Evolutionary conservation across 495 filamentous ascomycete species (phyloP).

Genomic region (Penicillium subrubescens): DNA sequence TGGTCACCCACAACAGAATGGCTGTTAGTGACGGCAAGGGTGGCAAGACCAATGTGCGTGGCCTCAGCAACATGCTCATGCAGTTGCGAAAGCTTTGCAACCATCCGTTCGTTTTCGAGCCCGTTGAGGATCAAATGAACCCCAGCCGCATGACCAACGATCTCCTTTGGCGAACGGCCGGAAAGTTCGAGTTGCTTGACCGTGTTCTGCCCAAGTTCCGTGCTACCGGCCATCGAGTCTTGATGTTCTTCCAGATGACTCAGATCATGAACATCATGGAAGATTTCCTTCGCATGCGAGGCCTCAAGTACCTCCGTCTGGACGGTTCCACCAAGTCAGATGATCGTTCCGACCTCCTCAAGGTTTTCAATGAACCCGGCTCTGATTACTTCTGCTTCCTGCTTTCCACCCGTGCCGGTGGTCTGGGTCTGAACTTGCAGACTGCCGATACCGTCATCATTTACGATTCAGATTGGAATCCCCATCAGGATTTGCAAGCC

Average conservation of each 20-base stretch:
- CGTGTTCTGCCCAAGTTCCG: conserved; percentile 91
- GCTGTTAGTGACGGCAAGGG: conserved; percentile 93
- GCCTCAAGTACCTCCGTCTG: conserved; percentile 82
- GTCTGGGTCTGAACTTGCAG: conserved; percentile 93
- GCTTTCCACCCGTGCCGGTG: conserved; percentile 97
- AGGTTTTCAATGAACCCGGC: conserved; percentile 81
- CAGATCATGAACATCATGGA: conserved; percentile 99
- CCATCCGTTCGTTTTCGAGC: conserved; percentile 97
- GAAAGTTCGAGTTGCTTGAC: conserved; percentile 96
- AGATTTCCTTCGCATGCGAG: conserved; percentile 86
- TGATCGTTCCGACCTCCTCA: conserved; percentile 88
- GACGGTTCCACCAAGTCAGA: conserved; percentile 97
- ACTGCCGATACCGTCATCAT: conserved; percentile 99
- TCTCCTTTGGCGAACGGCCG: conserved; percentile 90
- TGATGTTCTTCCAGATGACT: conserved; percentile 99
- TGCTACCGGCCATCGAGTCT: conserved; percentile 81
- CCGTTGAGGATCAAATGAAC: conserved; percentile 98
- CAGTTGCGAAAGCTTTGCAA: conserved; percentile 98
- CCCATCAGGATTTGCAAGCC: conserved; percentile 97
- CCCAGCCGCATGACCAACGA: conserved; percentile 85
- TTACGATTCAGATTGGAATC: conserved; percentile 99
- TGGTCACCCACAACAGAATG: conserved; percentile 92
- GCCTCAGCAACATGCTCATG: conserved; percentile 99
- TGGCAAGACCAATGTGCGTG: conserved; percentile 91
- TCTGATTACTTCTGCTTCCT: conserved; percentile 98